Conservation (phyloP, 192 early-diverging fungal species). For the Coemansia sp. region DNA sequence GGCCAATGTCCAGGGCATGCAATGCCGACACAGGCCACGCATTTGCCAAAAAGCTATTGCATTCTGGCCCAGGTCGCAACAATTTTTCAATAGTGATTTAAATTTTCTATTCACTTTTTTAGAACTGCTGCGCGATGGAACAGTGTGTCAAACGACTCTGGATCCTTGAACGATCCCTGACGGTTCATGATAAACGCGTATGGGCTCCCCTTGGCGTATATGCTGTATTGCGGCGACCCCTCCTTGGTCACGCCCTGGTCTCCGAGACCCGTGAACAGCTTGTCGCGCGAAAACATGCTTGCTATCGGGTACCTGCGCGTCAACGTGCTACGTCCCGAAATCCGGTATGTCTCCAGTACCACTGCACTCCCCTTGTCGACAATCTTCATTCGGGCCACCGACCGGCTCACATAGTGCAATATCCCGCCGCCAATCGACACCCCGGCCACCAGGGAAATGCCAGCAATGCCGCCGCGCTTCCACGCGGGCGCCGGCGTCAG, state of each 20-base stretch:
- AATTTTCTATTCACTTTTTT: neutral
- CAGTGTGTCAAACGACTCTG: constrained; percentile 25
- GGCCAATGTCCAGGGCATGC: neutral
- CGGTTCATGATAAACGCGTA: constrained; percentile 42
- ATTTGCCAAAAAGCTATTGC: constrained; percentile 64
- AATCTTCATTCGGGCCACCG: constrained; percentile 26
- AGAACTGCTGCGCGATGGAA: constrained; percentile 19
- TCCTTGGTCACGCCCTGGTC: constrained; percentile 20
- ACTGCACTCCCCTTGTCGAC: constrained; percentile 20
- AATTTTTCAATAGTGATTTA: constrained; percentile 68
- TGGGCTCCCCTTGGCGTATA: constrained; percentile 12
- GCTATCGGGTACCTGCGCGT: constrained; percentile 12
- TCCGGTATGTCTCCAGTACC: constrained; percentile 27
- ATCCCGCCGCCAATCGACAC: constrained; percentile 31
- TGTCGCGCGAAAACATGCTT: constrained; percentile 27
- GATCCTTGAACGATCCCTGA: constrained; percentile 26
- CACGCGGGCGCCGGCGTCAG: constrained; percentile 18
- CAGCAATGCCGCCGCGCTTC: constrained; percentile 35
- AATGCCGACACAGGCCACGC: neutral
- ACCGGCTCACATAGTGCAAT: constrained; percentile 37
- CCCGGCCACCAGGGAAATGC: constrained; percentile 21
- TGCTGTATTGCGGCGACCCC: constrained; percentile 32
- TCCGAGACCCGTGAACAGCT: constrained; percentile 27
- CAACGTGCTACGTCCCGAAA: constrained; percentile 19
- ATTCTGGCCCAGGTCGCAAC: constrained; percentile 61